Evolutionary conservation across 2,329 filamentous ascomycete species (phyloP), one percentile per base, ranked within the genome.

Genomic region (Furcasterigmium sp.): DNA sequence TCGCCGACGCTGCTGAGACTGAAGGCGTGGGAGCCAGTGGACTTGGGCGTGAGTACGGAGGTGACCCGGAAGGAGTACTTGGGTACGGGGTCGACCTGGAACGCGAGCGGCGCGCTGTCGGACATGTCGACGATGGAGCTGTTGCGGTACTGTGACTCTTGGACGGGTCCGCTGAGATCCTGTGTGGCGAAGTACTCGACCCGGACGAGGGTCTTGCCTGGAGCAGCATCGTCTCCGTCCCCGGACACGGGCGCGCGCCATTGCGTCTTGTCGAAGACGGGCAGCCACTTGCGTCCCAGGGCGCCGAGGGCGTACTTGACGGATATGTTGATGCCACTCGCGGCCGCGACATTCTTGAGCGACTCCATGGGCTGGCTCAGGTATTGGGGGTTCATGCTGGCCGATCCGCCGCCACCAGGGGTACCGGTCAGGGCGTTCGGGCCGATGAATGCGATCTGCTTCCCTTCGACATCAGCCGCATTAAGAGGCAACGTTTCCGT

Each of bases 1-100:
- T 48, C 32, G 11, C 50, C 50, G 0, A 46, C 48, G 43, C 40
- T 49, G 19, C 46, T 44, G 14, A 61, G 49, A 26, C 56, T 59
- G 45, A 61, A 56, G 10, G 53, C 48, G 37, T 59, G 55, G 8
- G 43, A 47, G n/a, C 56, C 58, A 18, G 53, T 52, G 9, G 47
- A 52, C 6, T 51, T 49, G 6, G 57, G 56, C 7, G 53, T 57
- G 35, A 61, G 42, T 3, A 36, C 32, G 7, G 32, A 36, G 9
- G 13, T 19, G 14, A 18, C 32, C 7, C 32, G 32, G 32, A 17
- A 36, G 6, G 32, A 36, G 32, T 36, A 36, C 15, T 15, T 15
- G 3, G 32, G 32, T 7, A 36, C 32, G n/a, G 32, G 32, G 11
- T 36, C 32, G 15, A 36, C 32, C 32, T 36, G 32, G 9, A 36